Evolutionary conservation across 345 rosid genomes (phyloP).

Genomic region (Acer yangbiense): DNA sequence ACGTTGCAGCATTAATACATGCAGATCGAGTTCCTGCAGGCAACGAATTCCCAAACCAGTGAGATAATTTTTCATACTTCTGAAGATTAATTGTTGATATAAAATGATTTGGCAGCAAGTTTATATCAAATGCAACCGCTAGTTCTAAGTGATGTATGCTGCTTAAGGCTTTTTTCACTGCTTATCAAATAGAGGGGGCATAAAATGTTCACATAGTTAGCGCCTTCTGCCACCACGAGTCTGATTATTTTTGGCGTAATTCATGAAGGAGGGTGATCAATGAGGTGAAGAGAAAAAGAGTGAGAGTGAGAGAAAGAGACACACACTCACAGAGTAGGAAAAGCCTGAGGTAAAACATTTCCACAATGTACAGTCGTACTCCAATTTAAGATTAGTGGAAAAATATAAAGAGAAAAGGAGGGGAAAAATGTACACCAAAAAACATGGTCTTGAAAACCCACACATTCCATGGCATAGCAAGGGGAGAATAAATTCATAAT

Average conservation of each 20-base stretch:
- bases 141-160: neutral
- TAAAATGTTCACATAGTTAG: neutral
- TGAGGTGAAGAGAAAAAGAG: neutral
- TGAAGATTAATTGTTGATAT: neutral
- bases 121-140: neutral
- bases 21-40: constrained; percentile 87
- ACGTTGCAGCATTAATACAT: constrained; percentile 94
- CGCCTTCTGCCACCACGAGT: neutral
- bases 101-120: neutral
- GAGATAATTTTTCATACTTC: neutral
- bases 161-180: neutral
- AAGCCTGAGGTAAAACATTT: neutral
- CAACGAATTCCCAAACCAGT: neutral
- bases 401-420: neutral
- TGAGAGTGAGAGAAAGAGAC: neutral
- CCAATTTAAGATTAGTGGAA: neutral
- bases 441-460: neutral
- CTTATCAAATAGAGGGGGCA: neutral
- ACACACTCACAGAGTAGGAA: too few relatives aligned
- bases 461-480: neutral
- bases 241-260: neutral
- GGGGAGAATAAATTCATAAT: neutral
- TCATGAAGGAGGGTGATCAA: neutral
- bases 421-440: neutral
- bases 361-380: neutral